Evolutionary conservation across 192 early-diverging fungal genomes (phyloP), one percentile per base, ranked within the genome.

Genomic region (Rhizoclosmatium sp.): DNA sequence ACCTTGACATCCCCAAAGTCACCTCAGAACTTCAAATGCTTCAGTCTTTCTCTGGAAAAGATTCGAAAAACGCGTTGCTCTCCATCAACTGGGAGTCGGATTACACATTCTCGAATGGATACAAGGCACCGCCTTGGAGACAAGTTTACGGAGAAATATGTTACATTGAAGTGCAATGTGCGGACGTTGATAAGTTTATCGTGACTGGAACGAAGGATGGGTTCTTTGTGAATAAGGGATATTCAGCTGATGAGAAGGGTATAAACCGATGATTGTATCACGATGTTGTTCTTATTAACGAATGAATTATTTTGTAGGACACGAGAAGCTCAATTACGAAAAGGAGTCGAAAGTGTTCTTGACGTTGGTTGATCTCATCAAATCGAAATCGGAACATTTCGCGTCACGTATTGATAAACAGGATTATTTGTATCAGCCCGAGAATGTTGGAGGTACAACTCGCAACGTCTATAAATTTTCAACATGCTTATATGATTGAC

Each of bases 51-150:
- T 79, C 80, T 62, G 85, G 85, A 19, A 69, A 47, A 3, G 85
- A 88, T 16, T 44, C 23, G 0, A 39, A 21, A 12, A 51, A 59
- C 49, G 90, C 89, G 3, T 69, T 91, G 14, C 10, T 81, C 1
- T 81, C 78, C 3, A 91, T 91, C 68, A 78, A 85, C 42, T 91
- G 90, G 90, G 90, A 91, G 65, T 89, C 84, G 2, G 89, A 91
- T 58, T 91, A 88, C 71, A 89, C 83, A 16, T 91, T 91, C 61
- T 69, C 86, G 7, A 90, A 90, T 75, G 90, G 90, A 1, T 89
- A 64, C 85, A 84, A 84, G 45, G 86, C 89, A 2, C 89, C 90
- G 21, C 89, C 89, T 16, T 91, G 90, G 90, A 76, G 90, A 64
- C 89, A 91, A 69, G 84, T 91, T 9, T 85, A 86, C 70, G 86